Evolutionary conservation across 2,329 filamentous ascomycete genomes (phyloP).

Genomic region (Talaromyces islandicus): DNA sequence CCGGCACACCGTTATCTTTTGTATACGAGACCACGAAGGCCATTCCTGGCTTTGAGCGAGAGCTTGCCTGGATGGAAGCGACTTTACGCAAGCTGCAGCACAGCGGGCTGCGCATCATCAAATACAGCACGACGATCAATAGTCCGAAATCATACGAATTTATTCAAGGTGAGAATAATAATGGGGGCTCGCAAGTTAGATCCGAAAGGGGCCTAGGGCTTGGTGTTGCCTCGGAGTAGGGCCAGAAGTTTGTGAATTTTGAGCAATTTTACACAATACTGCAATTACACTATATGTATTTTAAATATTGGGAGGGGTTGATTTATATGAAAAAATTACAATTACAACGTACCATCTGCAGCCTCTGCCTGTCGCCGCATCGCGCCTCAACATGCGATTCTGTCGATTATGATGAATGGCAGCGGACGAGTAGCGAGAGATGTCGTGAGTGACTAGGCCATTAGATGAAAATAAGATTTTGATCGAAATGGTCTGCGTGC

Average conservation of each 20-base stretch:
- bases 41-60: constrained; percentile 4
- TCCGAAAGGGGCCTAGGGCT: constrained; percentile 2
- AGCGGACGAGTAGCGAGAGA: background rate
- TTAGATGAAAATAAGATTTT: background rate
- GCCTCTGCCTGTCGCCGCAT: background rate
- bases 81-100: constrained; percentile 7
- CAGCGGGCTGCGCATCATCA: constrained; percentile 8
- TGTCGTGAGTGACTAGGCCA: background rate
- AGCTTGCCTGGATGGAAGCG: constrained; percentile 11
- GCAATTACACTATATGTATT: too few relatives aligned
- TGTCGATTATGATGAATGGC: background rate
- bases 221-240: background rate
- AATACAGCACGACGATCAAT: constrained; percentile 8
- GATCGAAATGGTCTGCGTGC: background rate
- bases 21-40: constrained; percentile 10
- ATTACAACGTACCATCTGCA: background rate
- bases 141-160: background rate
- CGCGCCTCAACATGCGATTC: background rate
- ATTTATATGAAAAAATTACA: too few relatives aligned
- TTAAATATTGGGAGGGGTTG: too few relatives aligned
- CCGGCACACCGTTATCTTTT: constrained; percentile 6
- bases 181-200: constrained; percentile 1
- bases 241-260: too few relatives aligned
- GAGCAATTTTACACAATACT: too few relatives aligned
- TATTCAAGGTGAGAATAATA: background rate